Percentiles rank a stretch among this genome's conserved stretches.
Evolutionary conservation across 805 yeast genomes (phyloP).

Genomic region (Kuraishia ogatae): DNA sequence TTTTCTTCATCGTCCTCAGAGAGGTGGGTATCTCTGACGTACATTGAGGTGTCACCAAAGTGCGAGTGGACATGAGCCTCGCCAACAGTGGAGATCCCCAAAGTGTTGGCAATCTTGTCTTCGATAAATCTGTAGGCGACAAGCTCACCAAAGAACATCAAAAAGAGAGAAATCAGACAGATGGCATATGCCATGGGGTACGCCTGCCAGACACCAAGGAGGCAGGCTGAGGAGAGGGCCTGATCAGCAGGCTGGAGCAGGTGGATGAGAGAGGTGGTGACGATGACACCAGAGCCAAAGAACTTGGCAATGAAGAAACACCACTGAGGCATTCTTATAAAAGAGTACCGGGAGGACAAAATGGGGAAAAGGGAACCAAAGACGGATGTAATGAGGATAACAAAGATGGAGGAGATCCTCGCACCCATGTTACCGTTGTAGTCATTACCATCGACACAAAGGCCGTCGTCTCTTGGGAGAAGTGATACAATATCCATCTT

Average conservation of each 20-base stretch:
- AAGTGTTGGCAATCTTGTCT: constrained; percentile 10
- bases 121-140: constrained; percentile 39
- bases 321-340: constrained; percentile 49
- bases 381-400: constrained; percentile 46
- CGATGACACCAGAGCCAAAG: constrained; percentile 80
- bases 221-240: constrained; percentile 44
- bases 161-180: constrained; percentile 38
- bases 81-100: constrained; percentile 11
- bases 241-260: constrained; percentile 62
- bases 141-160: constrained; percentile 44
- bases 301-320: constrained; percentile 62
- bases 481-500: background rate
- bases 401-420: constrained; percentile 56
- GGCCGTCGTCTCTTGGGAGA: background rate
- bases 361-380: constrained; percentile 59
- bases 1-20: constrained; percentile 7
- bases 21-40: constrained; percentile 19
- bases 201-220: constrained; percentile 46
- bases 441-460: constrained; percentile 12
- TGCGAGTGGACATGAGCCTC: constrained; percentile 42
- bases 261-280: constrained; percentile 77
- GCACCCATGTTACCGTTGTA: constrained; percentile 25
- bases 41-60: constrained; percentile 35
- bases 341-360: constrained; percentile 48
- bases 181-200: constrained; percentile 52